Percentiles rank a stretch among this genome's conserved stretches.
These are phyloP conservation scores for Kuraishia piskuri DNA, from an alignment of 805 yeast genomes.

Conservation along the genomic window DNA sequence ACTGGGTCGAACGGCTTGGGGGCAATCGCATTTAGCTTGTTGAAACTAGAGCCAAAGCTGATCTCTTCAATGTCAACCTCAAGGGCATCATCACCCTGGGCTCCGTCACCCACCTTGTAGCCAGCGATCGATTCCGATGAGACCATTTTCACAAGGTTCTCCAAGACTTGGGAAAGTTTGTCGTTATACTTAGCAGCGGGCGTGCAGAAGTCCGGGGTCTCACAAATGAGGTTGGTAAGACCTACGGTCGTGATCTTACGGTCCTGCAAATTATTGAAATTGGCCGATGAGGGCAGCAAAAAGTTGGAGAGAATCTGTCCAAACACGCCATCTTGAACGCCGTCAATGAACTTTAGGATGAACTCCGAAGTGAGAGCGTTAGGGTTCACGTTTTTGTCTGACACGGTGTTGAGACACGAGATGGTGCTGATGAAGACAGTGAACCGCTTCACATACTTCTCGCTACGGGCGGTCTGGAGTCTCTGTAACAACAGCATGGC, in stretches of 20 bases:
- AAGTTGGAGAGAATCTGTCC: constrained; percentile 39
- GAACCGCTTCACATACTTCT: constrained; percentile 66
- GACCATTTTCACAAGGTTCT: constrained; percentile 28
- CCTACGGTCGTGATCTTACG: constrained; percentile 42
- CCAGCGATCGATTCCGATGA: constrained; percentile 25
- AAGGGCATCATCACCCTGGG: constrained; percentile 8
- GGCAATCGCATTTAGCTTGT: constrained; percentile 59
- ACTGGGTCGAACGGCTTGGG: constrained; percentile 64
- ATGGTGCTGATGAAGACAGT: constrained; percentile 46
- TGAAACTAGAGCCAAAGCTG: constrained; percentile 75
- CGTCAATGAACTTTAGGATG: constrained; percentile 56
- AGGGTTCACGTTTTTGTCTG: constrained; percentile 12
- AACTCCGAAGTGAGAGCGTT: constrained; percentile 28
- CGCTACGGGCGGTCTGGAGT: constrained; percentile 74
- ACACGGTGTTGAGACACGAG: constrained; percentile 17
- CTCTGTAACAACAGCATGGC: constrained; percentile 73
- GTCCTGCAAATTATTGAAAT: constrained; percentile 31
- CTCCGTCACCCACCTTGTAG: constrained; percentile 17
- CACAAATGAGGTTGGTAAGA: constrained; percentile 32
- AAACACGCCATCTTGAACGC: constrained; percentile 57
- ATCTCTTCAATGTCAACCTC: constrained; percentile 16
- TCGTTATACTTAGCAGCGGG: constrained; percentile 31
- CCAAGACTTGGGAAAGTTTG: constrained; percentile 33
- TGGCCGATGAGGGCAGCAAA: constrained; percentile 39
- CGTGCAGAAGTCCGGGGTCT: constrained; percentile 17